Evolutionary conservation across 2,329 filamentous ascomycete species (phyloP), one percentile per base, ranked within the genome.

Genomic region (Aspergillus ochraceoroseus): DNA sequence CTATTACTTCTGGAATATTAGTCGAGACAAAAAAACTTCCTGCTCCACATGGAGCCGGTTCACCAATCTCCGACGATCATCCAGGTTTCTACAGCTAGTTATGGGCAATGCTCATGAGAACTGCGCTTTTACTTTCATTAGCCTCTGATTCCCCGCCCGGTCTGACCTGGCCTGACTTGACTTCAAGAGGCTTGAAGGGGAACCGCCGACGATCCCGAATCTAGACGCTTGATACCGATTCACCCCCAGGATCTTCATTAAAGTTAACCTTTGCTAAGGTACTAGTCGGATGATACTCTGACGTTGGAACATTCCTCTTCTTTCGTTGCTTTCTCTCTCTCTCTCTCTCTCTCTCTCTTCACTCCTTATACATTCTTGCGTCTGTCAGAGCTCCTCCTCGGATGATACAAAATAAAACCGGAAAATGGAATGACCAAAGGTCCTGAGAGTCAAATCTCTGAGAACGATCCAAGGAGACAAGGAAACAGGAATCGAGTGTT

Each of bases 41-140:
- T 37, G 29, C 42, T 40, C 47, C 48, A 47, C 49, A 45, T 43
- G 40, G 41, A 41, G 25, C 9, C 14, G 38, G 44, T 41, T 44
- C 38, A 37, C 41, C 44, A 49, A 39, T 46, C 41, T 35, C 22
- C 32, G 51, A 22, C 45, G 52, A 55, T 57, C 52, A 50, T 32
- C 34, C 34, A 42, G 44, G 46, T 46, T 43, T 47, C 43, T 44
- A 40, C 41, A 40, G 38, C n/a, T n/a, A n/a, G n/a, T n/a, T n/a
- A n/a, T n/a, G n/a, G n/a, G n/a, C n/a, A n/a, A n/a, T n/a, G n/a
- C n/a, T n/a, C n/a, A n/a, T n/a, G n/a, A n/a, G n/a, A n/a, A n/a
- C n/a, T n/a, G n/a, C n/a, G n/a, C n/a, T 38, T 49, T 35, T 46
- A 43, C 37, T 38, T 46, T 45, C 42, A 40, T 38, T 43, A 40